Evolutionary conservation across 2,329 filamentous ascomycete genomes (phyloP).

Genomic region (Fusarium coicis): DNA sequence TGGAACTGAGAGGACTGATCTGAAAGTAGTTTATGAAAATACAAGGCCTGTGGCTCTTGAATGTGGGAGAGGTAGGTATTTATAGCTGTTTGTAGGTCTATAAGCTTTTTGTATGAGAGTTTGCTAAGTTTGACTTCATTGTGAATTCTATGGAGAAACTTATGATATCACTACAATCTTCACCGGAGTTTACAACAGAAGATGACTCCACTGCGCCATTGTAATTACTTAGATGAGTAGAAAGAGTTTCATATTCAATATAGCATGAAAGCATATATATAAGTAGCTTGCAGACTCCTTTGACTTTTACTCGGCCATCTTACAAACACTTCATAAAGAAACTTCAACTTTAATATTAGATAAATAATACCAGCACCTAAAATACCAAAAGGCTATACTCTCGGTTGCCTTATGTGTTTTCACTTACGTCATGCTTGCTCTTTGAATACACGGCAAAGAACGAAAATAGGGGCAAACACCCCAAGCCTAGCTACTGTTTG

Average conservation of each 20-base stretch:
- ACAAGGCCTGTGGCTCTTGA: accelerated
- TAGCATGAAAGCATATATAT: not conserved
- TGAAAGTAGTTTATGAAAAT: too few species aligned
- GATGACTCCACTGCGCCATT: not conserved
- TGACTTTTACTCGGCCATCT: not conserved
- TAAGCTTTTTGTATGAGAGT: not conserved
- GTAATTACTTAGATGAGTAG: accelerated
- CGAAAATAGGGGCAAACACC: accelerated
- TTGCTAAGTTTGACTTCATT: not conserved
- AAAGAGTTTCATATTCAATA: not conserved
- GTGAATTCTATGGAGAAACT: not conserved
- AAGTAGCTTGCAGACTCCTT: too few species aligned
- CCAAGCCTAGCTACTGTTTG: not conserved
- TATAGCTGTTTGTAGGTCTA: not conserved
- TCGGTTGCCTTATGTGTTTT: too few species aligned
- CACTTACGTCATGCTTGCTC: too few species aligned
- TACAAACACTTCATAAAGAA: not conserved
- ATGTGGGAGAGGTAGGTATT: accelerated
- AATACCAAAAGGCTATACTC: too few species aligned
- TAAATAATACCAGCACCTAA: too few species aligned
- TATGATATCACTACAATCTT: too few species aligned
- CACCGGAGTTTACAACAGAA: accelerated
- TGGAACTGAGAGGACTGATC: not conserved
- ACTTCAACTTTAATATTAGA: not conserved
- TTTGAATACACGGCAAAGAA: not conserved